phyloP scores from a whole-genome alignment of 176 grass and related monocot genomes.

The maize (Zea mays) region Zm-B73-REFERENCE-NAM-5.0 NC_050101.1:34623001-34623500 shows the following conservation, averaged over 20 bases:
- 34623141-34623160: constrained; percentile 64
- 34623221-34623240: constrained; percentile 68
- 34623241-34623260: constrained; percentile 60
- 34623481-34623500: too few species aligned
- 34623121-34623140: constrained; percentile 76
- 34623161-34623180: constrained; percentile 39
- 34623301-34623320: too few species aligned
- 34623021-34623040: constrained; percentile 68
- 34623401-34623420: too few species aligned
- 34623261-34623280: constrained; percentile 58
- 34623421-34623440: too few species aligned
- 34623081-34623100: constrained; percentile 84
- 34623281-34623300: too few species aligned
- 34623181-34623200: constrained; percentile 52
- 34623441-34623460: too few species aligned
- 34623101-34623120: constrained; percentile 95
- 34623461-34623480: too few species aligned
- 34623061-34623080: constrained; percentile 63
- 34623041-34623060: constrained; percentile 80
- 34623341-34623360: too few species aligned
- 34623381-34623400: too few species aligned
- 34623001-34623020: constrained; percentile 76
- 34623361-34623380: too few species aligned
- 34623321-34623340: too few species aligned
- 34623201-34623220: constrained; percentile 70